Base-by-base conservation (phyloP, 306 rosid species). In the Cicer arietinum region DNA sequence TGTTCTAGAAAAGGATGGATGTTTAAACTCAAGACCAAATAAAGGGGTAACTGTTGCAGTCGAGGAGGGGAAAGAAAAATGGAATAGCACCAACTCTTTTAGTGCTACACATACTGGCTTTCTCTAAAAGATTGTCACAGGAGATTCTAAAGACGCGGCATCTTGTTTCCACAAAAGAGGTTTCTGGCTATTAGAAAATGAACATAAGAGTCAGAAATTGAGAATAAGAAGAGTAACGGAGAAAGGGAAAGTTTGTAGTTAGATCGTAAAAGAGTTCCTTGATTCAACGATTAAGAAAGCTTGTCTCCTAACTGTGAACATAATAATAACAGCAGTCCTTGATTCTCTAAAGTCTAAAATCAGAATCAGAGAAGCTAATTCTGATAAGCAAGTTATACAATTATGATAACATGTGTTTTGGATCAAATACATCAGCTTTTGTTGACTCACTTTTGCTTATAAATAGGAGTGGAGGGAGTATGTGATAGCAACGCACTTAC, bases 11-110 rank as follows among this genome's bases (percentile, higher is more conserved):
- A 41, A 47, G 67, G 67, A 62, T 51, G 13, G 43, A 53, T 47
- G 51, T 37, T 52, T 39, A 65, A 9, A 13, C 69, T 65, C 47
- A 17, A 43, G 25, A 47, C 3, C 75, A 57, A 18, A 47, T 56
- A 10, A 48, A 58, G 79, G 59, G 45, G 17, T 50, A 78, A 78
- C 52, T 30, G 6, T 30, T 58, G 61, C 70, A 46, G 52, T 13
- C 6, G 63, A 54, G 58, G 10, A 43, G 39, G 47, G 40, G 37
- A 17, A 40, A 48, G 7, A 75, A 47, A 63, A 57, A 45, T 13
- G 52, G 25, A 16, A 52, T 52, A 52, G 17, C 8, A 52, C 25
- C 7, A 20, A 16, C 20, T 52, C 22, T 52, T 52, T 52, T 16
- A 7, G 25, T 52, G 25, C 58, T 52, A 52, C 16, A 52, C 52